Evolutionary conservation across 257 asterid species (phyloP).

Genomic region (Solanum acaule): DNA sequence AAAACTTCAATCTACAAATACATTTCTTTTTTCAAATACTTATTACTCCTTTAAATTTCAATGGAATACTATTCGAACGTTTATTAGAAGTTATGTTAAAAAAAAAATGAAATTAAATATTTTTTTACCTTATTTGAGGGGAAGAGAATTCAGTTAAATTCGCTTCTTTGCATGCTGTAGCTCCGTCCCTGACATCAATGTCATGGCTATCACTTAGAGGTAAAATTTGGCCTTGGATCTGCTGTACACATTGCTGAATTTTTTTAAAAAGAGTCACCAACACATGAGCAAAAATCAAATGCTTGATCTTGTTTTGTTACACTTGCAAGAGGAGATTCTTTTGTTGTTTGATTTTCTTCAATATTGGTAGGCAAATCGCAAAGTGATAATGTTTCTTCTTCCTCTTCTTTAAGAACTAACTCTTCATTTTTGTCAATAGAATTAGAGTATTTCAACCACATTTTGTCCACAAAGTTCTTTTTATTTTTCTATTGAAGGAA

Average conservation of each 20-base stretch:
- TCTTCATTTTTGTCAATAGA: background rate
- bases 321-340: background rate
- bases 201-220: slow-evolving; percentile 8
- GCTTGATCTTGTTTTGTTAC: slow-evolving; percentile 27
- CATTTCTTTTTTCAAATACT: background rate
- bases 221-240: slow-evolving; percentile 65
- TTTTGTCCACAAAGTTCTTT: background rate
- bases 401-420: background rate
- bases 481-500: background rate
- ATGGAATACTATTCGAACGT: background rate
- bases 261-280: background rate
- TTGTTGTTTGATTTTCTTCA: background rate
- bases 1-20: no score
- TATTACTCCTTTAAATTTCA: background rate
- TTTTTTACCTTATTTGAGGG: background rate
- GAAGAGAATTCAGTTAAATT: no score
- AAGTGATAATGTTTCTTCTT: background rate
- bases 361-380: background rate
- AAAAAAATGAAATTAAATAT: no score
- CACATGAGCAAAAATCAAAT: slow-evolving; percentile 42
- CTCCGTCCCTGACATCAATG: background rate
- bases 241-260: slow-evolving; percentile 62
- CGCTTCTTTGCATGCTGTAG: no score
- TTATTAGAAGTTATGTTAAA: background rate
- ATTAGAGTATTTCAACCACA: background rate